Conservation (phyloP, 2,329 filamentous ascomycete species). For the Penicillium sp. region DNA sequence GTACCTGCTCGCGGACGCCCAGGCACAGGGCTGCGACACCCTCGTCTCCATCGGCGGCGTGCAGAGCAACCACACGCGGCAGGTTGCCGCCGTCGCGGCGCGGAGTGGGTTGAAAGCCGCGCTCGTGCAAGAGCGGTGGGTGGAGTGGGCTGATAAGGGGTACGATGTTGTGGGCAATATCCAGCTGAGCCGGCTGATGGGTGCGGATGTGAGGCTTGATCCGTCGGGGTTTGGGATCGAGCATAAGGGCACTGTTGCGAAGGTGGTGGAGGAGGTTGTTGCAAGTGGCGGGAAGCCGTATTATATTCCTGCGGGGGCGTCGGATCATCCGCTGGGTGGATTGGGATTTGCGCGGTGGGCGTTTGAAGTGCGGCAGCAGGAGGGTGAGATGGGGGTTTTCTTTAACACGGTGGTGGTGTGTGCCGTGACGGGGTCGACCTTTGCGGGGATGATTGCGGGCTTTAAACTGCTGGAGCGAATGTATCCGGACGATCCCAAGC, state of each 20-base stretch:
- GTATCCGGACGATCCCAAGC: conserved; percentile 43
- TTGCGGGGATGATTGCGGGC: conserved; percentile 72
- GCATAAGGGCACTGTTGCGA: conserved; percentile 63
- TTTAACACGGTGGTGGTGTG: conserved; percentile 71
- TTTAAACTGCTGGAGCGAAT: conserved; percentile 64
- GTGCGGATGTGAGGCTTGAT: conserved; percentile 64
- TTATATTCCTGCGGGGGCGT: conserved; percentile 71
- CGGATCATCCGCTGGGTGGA: conserved; percentile 69
- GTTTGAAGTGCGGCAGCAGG: conserved; percentile 67
- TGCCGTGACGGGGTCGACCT: conserved; percentile 70
- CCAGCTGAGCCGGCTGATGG: conserved; percentile 69
- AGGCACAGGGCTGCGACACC: conserved; percentile 60
- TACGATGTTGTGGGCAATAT: conserved; percentile 71
- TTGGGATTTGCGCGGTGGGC: conserved; percentile 72
- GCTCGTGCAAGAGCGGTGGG: conserved; percentile 70
- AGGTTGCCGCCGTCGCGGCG: conserved; percentile 65
- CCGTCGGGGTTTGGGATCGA: conserved; percentile 66
- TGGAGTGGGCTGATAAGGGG: conserved; percentile 60
- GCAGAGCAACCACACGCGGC: conserved; percentile 70
- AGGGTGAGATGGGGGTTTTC: conserved; percentile 62
- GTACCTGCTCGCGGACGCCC: conserved; percentile 67
- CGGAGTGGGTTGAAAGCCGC: conserved; percentile 54
- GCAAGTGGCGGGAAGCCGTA: conserved; percentile 63
- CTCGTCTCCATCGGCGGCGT: conserved; percentile 68
- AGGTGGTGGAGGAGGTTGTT: conserved; percentile 57